These are phyloP conservation scores for Crepidotus variabilis DNA, from an alignment of 768 basidiomycete species.

Conservation along the genomic window DNA sequence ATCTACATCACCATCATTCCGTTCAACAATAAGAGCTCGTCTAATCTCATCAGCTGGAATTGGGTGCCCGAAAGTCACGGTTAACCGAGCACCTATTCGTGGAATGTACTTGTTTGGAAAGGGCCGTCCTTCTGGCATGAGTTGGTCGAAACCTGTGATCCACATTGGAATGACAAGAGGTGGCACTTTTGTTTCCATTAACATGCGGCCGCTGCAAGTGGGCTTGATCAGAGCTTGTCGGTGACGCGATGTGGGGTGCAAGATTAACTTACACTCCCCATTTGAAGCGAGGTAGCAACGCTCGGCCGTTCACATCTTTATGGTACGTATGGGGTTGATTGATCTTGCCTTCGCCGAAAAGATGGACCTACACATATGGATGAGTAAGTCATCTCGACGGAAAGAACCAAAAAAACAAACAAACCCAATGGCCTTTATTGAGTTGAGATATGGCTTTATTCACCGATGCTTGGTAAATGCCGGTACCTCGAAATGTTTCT, in stretches of 20 bases:
- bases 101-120: slow-evolving; percentile 76
- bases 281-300: slow-evolving; percentile 74
- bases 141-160: slow-evolving; percentile 79
- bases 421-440: slow-evolving; percentile 82
- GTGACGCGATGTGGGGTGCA: slow-evolving; percentile 17
- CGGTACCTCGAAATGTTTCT: slow-evolving; percentile 88
- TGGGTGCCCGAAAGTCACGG: slow-evolving; percentile 79
- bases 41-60: slow-evolving; percentile 39
- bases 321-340: slow-evolving; percentile 64
- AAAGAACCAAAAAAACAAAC: slow-evolving; percentile 28
- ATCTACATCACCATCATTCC: slow-evolving; percentile 5
- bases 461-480: slow-evolving; percentile 84
- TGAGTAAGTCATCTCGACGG: neutral
- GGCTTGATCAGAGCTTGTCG: slow-evolving; percentile 3
- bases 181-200: slow-evolving; percentile 55
- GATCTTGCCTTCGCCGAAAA: slow-evolving; percentile 88
- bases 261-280: slow-evolving; percentile 93
- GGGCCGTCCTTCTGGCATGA: slow-evolving; percentile 85
- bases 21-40: slow-evolving; percentile 10
- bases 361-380: slow-evolving; percentile 59
- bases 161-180: slow-evolving; percentile 92
- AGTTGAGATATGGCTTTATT: slow-evolving; percentile 80
- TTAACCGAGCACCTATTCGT: slow-evolving; percentile 54
- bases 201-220: slow-evolving; percentile 65
- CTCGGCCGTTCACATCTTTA: slow-evolving; percentile 35